A percentile compares a stretch with the other conserved stretches of the same genome.
phyloP scores from a whole-genome alignment of 1,139 yeast genomes.

The Scheffersomyces parashehatae region DNA sequence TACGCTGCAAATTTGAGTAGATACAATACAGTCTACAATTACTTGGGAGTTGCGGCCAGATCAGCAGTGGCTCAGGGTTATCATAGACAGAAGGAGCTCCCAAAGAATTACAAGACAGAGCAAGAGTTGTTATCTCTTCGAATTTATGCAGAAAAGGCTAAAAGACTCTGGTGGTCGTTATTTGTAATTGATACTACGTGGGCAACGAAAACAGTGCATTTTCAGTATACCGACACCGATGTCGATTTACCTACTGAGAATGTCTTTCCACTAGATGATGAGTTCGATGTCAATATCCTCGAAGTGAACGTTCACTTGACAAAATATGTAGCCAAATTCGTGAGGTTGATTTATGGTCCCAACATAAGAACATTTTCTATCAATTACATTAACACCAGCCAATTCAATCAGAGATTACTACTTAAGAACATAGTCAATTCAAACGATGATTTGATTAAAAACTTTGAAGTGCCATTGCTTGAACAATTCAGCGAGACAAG shows the following conservation, averaged over 20 bases:
- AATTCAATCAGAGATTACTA: conserved; percentile 36
- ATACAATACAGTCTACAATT: conserved; percentile 49
- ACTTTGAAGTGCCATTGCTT: conserved; percentile 35
- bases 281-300: conserved; percentile 31
- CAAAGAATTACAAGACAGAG: conserved; percentile 1
- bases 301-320: conserved; percentile 44
- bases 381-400: conserved; percentile 42
- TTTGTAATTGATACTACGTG: conserved; percentile 52
- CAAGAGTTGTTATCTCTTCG: conserved; percentile 2
- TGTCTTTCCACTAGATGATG: conserved; percentile 28
- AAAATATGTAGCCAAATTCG: conserved; percentile 36
- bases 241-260: conserved; percentile 47
- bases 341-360: conserved; percentile 36
- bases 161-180: conserved; percentile 57
- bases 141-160: conserved; percentile 33
- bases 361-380: conserved; percentile 39
- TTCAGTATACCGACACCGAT: conserved; percentile 51
- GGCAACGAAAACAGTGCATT: conserved; percentile 51
- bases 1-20: conserved; percentile 50
- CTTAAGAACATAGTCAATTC: conserved; percentile 32
- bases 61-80: conserved; percentile 46
- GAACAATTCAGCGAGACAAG: conserved; percentile 22
- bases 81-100: conserved; percentile 36
- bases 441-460: conserved; percentile 27
- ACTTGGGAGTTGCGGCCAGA: conserved; percentile 51